phyloP scores from a whole-genome alignment of 2,329 filamentous ascomycete species.

The Onygenales sp. region DNA sequence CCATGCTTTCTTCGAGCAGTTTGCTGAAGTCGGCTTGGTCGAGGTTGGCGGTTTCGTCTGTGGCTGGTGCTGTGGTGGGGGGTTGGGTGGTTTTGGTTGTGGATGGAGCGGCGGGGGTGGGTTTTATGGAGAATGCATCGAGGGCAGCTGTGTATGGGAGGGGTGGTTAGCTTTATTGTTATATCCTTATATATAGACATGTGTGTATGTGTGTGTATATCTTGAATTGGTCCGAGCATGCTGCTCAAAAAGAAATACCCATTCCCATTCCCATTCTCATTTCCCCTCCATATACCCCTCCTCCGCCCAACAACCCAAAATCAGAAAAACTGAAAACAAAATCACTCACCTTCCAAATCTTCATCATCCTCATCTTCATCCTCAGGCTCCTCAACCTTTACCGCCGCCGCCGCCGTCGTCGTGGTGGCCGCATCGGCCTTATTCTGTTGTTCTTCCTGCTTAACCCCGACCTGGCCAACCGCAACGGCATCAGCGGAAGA shows the following conservation, averaged over 20 bases:
- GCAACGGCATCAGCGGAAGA: background rate
- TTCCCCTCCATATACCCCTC: background rate
- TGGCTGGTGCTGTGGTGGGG: constrained; percentile 11
- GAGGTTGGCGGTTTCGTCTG: constrained; percentile 13
- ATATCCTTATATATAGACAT: constrained; percentile 4
- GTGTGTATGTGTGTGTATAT: background rate
- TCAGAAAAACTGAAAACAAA: background rate
- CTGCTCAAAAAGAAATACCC: background rate
- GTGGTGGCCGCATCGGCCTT: background rate
- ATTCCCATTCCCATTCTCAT: background rate
- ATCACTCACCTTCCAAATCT: constrained; percentile 68
- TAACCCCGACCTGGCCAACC: too few relatives aligned
- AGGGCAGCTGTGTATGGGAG: constrained; percentile 21
- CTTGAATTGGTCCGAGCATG: background rate
- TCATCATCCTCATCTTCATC: constrained; percentile 81
- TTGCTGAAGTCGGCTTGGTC: constrained; percentile 56
- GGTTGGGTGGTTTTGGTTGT: constrained; percentile 13
- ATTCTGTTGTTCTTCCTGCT: too few relatives aligned
- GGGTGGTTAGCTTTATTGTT: constrained; percentile 26
- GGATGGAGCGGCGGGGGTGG: constrained; percentile 15
- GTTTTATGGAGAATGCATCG: constrained; percentile 16
- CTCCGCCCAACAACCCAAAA: background rate
- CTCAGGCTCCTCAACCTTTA: background rate
- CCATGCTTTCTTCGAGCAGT: constrained; percentile 85
- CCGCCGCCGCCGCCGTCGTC: background rate